A percentile compares a stretch with the other conserved stretches of the same genome.
These are phyloP conservation scores for Anisodus acutangulus DNA, from an alignment of 257 asterid genomes.

Conservation along the genomic window DNA sequence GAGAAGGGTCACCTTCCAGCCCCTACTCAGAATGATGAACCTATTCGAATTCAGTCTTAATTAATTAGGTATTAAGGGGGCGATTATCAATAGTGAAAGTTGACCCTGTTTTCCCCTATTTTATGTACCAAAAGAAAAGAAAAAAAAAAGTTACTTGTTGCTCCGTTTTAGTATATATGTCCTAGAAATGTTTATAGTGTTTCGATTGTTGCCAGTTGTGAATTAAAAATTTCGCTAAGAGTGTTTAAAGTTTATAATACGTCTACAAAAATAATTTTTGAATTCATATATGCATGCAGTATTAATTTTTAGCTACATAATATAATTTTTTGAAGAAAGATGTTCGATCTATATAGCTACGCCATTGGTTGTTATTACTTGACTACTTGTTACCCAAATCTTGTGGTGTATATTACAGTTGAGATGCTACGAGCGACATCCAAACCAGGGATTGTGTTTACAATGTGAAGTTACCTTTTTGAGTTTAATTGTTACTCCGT, in stretches of 20 bases:
- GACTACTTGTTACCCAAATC: not conserved
- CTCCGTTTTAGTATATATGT: not conserved
- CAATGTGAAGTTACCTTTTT: not conserved
- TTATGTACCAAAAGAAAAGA: not conserved
- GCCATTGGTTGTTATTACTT: too few relatives aligned
- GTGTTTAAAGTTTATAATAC: too few relatives aligned
- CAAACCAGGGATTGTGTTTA: not conserved
- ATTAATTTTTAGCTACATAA: too few relatives aligned
- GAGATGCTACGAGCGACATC: not conserved
- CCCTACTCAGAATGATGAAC: conserved; percentile 50
- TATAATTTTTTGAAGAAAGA: too few relatives aligned
- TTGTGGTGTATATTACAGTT: not conserved
- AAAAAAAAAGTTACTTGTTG: not conserved
- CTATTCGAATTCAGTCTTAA: conserved; percentile 46
- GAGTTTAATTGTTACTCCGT: too few relatives aligned
- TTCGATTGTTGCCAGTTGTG: not conserved
- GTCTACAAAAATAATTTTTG: too few relatives aligned
- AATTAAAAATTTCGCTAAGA: too few relatives aligned
- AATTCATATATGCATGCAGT: too few relatives aligned
- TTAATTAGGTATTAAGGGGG: not conserved
- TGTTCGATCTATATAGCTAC: too few relatives aligned
- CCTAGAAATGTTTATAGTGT: not conserved
- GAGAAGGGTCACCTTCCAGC: conserved; percentile 67
- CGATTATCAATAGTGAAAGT: not conserved
- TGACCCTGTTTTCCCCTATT: not conserved